These are phyloP conservation scores for Capronia coronata DNA, from an alignment of 2,329 filamentous ascomycete genomes.

Conservation along the genomic window DNA sequence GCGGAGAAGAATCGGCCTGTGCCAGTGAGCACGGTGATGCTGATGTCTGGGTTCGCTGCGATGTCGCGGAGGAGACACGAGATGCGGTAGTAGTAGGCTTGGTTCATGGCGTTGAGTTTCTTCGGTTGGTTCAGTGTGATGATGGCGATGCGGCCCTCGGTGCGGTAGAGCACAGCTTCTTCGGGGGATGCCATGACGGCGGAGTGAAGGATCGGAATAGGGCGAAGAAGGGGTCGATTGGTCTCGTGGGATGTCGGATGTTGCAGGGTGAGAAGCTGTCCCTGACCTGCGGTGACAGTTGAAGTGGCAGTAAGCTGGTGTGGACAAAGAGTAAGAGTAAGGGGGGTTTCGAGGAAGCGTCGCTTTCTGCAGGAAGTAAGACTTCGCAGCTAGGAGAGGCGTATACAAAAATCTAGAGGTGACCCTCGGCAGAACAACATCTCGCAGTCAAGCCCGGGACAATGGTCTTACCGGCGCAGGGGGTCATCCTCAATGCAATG, in stretches of 20 bases:
- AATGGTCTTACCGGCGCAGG: too few relatives aligned
- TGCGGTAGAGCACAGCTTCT: constrained; percentile 53
- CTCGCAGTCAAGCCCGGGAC: too few relatives aligned
- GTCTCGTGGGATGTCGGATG: too few relatives aligned
- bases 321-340: too few relatives aligned
- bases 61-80: constrained; percentile 68
- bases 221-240: too few relatives aligned
- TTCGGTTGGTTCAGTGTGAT: constrained; percentile 78
- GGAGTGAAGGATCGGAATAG: too few relatives aligned
- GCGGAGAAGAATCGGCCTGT: constrained; percentile 81
- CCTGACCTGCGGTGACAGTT: constrained; percentile 5
- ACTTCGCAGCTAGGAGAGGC: too few relatives aligned
- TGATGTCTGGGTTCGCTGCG: constrained; percentile 70
- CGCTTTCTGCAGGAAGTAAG: too few relatives aligned
- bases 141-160: constrained; percentile 65
- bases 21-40: constrained; percentile 75
- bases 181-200: constrained; percentile 29
- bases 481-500: too few relatives aligned
- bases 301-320: constrained; percentile 21
- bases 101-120: constrained; percentile 79
- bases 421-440: too few relatives aligned
- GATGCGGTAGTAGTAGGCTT: constrained; percentile 69
- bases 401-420: too few relatives aligned
- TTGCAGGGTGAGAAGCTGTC: constrained; percentile 3
- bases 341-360: too few relatives aligned